Percentiles rank a stretch among this genome's conserved stretches.
These are phyloP conservation scores for Graphilbum fragrans DNA, from an alignment of 2,329 filamentous ascomycete species.

Conservation along the genomic window DNA sequence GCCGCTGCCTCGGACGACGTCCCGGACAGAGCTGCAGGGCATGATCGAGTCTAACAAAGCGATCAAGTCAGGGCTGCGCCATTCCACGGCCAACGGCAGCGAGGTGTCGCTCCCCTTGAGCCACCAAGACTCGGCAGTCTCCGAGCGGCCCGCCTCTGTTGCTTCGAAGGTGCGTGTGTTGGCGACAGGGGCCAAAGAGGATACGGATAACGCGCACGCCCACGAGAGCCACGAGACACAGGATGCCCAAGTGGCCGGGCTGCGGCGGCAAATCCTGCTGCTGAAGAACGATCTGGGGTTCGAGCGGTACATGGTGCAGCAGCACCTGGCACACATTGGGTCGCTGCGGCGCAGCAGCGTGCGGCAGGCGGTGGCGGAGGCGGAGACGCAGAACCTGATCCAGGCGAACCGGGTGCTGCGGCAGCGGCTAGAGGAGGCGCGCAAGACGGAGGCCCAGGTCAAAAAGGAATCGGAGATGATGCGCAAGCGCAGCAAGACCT, in stretches of 20 bases:
- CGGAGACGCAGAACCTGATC: conserved; percentile 70
- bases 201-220: background rate
- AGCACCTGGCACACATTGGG: conserved; percentile 72
- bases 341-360: conserved; percentile 65
- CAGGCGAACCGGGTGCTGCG: conserved; percentile 65
- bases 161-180: background rate
- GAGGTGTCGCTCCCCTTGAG: conserved; percentile 40
- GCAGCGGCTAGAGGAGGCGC: conserved; percentile 60
- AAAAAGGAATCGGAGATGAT: conserved; percentile 63
- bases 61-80: conserved; percentile 42
- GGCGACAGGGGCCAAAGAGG: background rate
- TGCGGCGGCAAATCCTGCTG: conserved; percentile 64
- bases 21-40: conserved; percentile 46
- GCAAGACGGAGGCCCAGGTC: conserved; percentile 55
- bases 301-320: conserved; percentile 72
- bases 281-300: conserved; percentile 73
- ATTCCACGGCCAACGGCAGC: conserved; percentile 45
- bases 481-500: conserved; percentile 62
- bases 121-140: conserved; percentile 29
- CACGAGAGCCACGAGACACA: background rate
- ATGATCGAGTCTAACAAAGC: conserved; percentile 48
- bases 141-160: conserved; percentile 19
- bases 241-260: conserved; percentile 24
- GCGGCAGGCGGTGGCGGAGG: conserved; percentile 64
- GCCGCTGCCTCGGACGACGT: conserved; percentile 26